Evolutionary conservation across 208 protist genomes (phyloP).

Genomic region (Trypanosoma conorhini): DNA sequence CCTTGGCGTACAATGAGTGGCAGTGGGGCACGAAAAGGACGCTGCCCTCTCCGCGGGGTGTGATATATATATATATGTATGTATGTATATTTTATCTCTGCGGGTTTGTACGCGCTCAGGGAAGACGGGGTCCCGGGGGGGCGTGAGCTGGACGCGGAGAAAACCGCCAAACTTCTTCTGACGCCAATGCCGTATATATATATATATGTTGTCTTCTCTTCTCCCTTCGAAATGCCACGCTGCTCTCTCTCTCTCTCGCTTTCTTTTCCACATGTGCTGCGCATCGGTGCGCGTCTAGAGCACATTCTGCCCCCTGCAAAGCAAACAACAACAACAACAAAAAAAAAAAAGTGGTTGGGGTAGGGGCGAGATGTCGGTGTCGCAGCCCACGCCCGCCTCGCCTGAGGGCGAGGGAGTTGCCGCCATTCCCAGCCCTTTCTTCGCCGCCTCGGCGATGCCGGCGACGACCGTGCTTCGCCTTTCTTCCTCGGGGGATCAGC

Average conservation of each 20-base stretch:
- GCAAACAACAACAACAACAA: background rate
- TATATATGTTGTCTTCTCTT: too few relatives aligned
- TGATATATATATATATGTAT: background rate
- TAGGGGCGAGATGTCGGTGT: constrained; percentile 12
- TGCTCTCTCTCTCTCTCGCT: background rate
- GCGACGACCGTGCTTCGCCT: background rate
- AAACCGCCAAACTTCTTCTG: too few relatives aligned
- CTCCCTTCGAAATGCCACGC: too few relatives aligned
- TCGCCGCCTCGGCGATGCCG: background rate
- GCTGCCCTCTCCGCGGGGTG: background rate
- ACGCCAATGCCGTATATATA: too few relatives aligned
- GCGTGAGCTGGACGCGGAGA: too few relatives aligned
- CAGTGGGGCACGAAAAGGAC: constrained; percentile 2
- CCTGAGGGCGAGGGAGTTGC: background rate
- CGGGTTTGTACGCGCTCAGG: too few relatives aligned
- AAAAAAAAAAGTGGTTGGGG: constrained; percentile 15
- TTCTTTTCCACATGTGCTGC: background rate
- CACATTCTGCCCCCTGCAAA: background rate
- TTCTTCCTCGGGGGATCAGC: background rate
- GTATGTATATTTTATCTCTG: background rate
- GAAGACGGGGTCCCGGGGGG: too few relatives aligned
- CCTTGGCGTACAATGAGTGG: constrained; percentile 2
- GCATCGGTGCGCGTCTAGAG: background rate
- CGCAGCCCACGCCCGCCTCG: background rate
- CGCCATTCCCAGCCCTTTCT: background rate